These are phyloP conservation scores for Halophytophthora polymorphica DNA, from an alignment of 352 stramenopile species.

Conservation along the genomic window DNA sequence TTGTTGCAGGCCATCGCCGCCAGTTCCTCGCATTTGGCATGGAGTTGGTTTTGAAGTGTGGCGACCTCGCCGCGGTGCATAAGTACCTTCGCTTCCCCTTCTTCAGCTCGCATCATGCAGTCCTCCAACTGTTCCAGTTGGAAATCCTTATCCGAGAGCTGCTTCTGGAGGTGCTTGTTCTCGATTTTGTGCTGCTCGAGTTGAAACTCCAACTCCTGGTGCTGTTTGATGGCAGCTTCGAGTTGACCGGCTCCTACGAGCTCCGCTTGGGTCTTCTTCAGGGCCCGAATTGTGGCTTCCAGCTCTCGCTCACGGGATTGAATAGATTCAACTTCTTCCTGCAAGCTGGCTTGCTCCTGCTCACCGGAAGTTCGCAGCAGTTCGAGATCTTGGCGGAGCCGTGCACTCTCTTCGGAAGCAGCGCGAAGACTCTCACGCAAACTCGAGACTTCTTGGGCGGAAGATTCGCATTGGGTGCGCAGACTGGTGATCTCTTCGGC, in stretches of 20 bases:
- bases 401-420: conserved; percentile 19
- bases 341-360: conserved; percentile 33
- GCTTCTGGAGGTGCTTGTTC: conserved; percentile 68
- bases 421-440: conserved; percentile 33
- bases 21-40: conserved; percentile 31
- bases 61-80: conserved; percentile 29
- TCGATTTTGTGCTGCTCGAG: conserved; percentile 73
- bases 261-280: conserved; percentile 34
- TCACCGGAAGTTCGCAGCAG: conserved; percentile 31
- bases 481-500: conserved; percentile 35
- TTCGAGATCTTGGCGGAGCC: conserved; percentile 31
- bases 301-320: conserved; percentile 34
- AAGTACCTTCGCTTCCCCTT: conserved; percentile 40
- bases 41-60: conserved; percentile 29
- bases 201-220: conserved; percentile 42
- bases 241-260: conserved; percentile 16
- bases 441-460: conserved; percentile 29
- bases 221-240: conserved; percentile 18
- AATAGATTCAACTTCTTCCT: conserved; percentile 36
- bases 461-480: conserved; percentile 31
- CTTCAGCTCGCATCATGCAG: conserved; percentile 42
- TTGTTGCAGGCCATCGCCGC: conserved; percentile 30
- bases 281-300: conserved; percentile 21
- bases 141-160: conserved; percentile 64
- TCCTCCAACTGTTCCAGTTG: conserved; percentile 56